These are phyloP conservation scores for Didymella lethalis DNA, from an alignment of 2,329 filamentous ascomycete species.

Conservation along the genomic window DNA sequence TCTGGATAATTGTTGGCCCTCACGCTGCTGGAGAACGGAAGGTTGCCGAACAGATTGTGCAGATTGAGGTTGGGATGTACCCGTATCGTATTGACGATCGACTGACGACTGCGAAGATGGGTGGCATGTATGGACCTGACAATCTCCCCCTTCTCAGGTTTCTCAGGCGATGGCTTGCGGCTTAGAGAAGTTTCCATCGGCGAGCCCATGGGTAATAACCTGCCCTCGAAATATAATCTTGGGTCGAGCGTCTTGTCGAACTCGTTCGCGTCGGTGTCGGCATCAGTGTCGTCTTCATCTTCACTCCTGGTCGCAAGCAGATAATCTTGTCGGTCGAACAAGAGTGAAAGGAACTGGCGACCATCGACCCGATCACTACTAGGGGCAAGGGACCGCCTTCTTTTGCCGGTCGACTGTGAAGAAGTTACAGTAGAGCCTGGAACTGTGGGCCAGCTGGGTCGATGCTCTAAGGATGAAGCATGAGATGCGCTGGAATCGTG, in stretches of 20 bases:
- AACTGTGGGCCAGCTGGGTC: slow-evolving; percentile 13
- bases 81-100: slow-evolving; percentile 31
- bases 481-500: slow-evolving; percentile 22
- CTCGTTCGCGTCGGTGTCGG: slow-evolving; percentile 13
- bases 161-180: slow-evolving; percentile 6
- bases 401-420: slow-evolving; percentile 14
- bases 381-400: slow-evolving; percentile 17
- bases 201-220: slow-evolving; percentile 7
- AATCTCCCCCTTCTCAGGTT: slow-evolving; percentile 11
- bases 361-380: not conserved
- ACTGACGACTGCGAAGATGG: slow-evolving; percentile 30
- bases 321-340: slow-evolving; percentile 35
- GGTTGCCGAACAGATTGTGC: slow-evolving; percentile 29
- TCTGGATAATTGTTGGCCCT: slow-evolving; percentile 22
- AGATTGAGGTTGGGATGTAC: slow-evolving; percentile 35
- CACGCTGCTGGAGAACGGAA: slow-evolving; percentile 27
- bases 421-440: slow-evolving; percentile 12
- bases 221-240: slow-evolving; percentile 18
- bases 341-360: slow-evolving; percentile 23
- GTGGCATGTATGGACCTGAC: slow-evolving; percentile 29
- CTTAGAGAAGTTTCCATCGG: slow-evolving; percentile 22
- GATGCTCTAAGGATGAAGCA: slow-evolving; percentile 22
- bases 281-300: slow-evolving; percentile 19
- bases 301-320: slow-evolving; percentile 24
- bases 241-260: slow-evolving; percentile 25